Base-by-base conservation (phyloP, 805 yeast species). In the Cyberlindnera xylosilytica region DNA sequence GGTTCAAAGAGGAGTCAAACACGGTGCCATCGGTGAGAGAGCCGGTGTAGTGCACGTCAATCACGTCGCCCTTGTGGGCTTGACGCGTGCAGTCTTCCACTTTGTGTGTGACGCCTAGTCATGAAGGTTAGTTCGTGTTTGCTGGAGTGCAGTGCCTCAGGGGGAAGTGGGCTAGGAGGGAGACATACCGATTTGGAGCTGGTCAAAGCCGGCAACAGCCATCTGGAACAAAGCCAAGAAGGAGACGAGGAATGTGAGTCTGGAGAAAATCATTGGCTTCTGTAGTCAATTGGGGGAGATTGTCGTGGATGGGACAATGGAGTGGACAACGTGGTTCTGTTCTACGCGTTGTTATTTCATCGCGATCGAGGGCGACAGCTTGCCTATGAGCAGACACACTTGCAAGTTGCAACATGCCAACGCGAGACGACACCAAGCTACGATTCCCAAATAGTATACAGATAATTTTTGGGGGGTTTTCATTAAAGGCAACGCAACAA, bases 11-110 rank as follows among this genome's bases (percentile, higher is more conserved):
- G 9, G 87, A 76, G 63, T 89, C 97, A 58, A 89, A 90, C 5
- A 73, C 79, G 6, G 77, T 68, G 4, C 89, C 93, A 57, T 80
- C 81, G 11, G 58, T 69, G 38, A 89, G 69, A 27, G 61, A 65
- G 10, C 97, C 97, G 22, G 78, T 75, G 68, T 89, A 89, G 63
- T 90, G 96, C 34, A 89, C 91, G 16, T 74, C 63, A 20, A 89
- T 77, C 2, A 52, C 49, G 60, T 89, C 96, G 12, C 95, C 95
- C 22, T 66, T 62, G 43, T 69, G 57, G 18, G 95, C 74, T 56
- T 71, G 75, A 38, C 74, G 65, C 16, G 60, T 54, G 64, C 97
- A 88, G n/a, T n/a, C n/a, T 36, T 74, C 71, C 18, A 77, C 68
- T 47, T 71, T 70, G 38, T 75, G 68, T 20, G 74, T 61, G 39